Percentiles rank a stretch among this genome's conserved stretches.
These are phyloP conservation scores for Pythium folliculosum DNA, from an alignment of 352 stramenopile genomes.

Conservation along the genomic window DNA sequence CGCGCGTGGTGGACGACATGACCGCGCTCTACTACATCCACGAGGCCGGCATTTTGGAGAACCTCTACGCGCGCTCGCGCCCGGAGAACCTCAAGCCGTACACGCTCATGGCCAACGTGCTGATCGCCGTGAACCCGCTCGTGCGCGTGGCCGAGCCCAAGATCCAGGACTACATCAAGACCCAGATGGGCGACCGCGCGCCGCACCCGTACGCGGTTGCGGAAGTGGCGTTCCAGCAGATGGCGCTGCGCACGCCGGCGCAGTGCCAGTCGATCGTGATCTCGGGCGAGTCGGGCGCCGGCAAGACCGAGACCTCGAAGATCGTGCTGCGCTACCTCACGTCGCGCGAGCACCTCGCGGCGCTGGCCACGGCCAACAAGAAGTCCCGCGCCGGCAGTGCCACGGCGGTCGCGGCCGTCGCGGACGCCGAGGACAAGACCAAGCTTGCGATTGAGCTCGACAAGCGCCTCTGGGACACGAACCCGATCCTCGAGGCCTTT, in stretches of 20 bases:
- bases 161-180: constrained; percentile 88
- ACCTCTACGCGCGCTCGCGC: constrained; percentile 74
- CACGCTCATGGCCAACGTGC: constrained; percentile 89
- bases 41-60: constrained; percentile 84
- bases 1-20: constrained; percentile 87
- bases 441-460: constrained; percentile 78
- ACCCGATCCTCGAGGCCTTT: constrained; percentile 95
- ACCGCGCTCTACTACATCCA: constrained; percentile 89
- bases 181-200: constrained; percentile 83
- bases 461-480: constrained; percentile 87
- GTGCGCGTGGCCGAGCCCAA: constrained; percentile 78
- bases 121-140: constrained; percentile 88
- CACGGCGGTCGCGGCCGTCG: constrained; percentile 19
- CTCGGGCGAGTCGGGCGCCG: constrained; percentile 82
- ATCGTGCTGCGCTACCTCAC: constrained; percentile 89
- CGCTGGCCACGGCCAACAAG: constrained; percentile 36
- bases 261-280: constrained; percentile 90
- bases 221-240: constrained; percentile 89
- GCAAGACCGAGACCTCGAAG: constrained; percentile 90
- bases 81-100: constrained; percentile 78
- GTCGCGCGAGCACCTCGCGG: constrained; percentile 69
- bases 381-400: constrained; percentile 16
- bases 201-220: constrained; percentile 85
- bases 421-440: constrained; percentile 41
- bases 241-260: constrained; percentile 75